Base-by-base conservation (phyloP, 345 rosid species). In the Populus davidiana region DNA sequence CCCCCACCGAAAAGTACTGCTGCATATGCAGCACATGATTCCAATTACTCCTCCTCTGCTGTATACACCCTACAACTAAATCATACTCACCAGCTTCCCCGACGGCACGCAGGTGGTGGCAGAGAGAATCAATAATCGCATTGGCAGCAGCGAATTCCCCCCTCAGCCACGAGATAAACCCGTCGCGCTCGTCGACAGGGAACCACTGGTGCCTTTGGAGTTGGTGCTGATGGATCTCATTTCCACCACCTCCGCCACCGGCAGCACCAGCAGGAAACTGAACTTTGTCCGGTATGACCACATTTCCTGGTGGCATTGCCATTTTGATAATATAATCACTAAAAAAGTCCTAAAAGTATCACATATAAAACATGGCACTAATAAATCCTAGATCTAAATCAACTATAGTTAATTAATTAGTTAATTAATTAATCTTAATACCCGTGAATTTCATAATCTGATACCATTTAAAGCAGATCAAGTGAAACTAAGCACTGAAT, bases 141-240 rank as follows among this genome's bases (percentile, higher is more conserved):
- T 96, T 96, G 70, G 99, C 94, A 1, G 99, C 97, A 1, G 98
- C 98, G 10, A 96, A 94, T 81, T 96, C 98, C 65, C 93, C 88
- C 14, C 95, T 88, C 70, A 96, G 73, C 99, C 99, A 96, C 18
- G 89, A 85, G 73, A 94, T 91, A 52, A 94, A 92, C 70, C 85
- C 89, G 41, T 96, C 99, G 16, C 97, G 83, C 85, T 89, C 97
- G 65, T 91, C 98, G 47, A 82, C 74, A 0, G 84, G 87, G 74
- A 88, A 86, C 93, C 94, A 92, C 77, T 76, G 80, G 23, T 79
- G 82, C 74, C 54, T 83, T 67, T 70, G 81, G 38, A 80, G 86
- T 74, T 64, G 80, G 78, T 72, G 83, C 78, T 81, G 91, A 68
- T 80, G 85, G 80, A 79, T 79, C 85, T 81, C 87, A 67, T 76